Base-by-base conservation (phyloP, 2,329 filamentous ascomycete species). In the Stemphylium vesicarium region DNA sequence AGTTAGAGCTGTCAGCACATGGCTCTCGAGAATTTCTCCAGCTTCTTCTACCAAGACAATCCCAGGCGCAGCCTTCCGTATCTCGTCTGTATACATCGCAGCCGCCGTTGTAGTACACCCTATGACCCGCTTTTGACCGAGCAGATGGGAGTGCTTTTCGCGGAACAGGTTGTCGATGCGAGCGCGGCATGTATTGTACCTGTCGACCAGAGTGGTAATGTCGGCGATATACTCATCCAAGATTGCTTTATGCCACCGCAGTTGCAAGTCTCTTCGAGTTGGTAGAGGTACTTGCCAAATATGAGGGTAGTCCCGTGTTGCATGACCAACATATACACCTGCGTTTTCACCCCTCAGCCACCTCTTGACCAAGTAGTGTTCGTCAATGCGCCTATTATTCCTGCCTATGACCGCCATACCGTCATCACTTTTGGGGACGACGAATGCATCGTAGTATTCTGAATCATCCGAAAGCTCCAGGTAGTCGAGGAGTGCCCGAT, bases 21-120 rank as follows among this genome's bases (percentile, higher is more conserved):
- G 88, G 1, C 81, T 80, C 68, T 92, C 89, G 0, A 91, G 77
- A 3, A 92, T 89, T 59, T 92, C 88, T 1, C 88, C 89, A 0
- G 88, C 89, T 70, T 92, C 89, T 68, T 92, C 89, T 0, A 90
- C 83, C 0, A 92, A 66, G 1, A 91, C 72, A 2, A 90, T 77
- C 1, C 85, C 84, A 0, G 87, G 86, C 0, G 75, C 70, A 0
- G 82, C 83, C 0, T 79, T 76, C 4, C 79, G 79, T 8, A 92
- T 79, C 1, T 83, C 76, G 0, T 80, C 72, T 0, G 79, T 74
- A 45, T 88, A 82, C 72, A 81, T 91, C 0, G 89, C 87, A 0
- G 88, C 88, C 0, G 79, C 87, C 0, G 86, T 92, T 0, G 89
- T 92, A 0, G 89, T 92, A 59, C 87, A 90, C 0, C 81, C 88